Evolutionary conservation across 257 asterid genomes (phyloP).

Genomic region (Solanum habrochaites): DNA sequence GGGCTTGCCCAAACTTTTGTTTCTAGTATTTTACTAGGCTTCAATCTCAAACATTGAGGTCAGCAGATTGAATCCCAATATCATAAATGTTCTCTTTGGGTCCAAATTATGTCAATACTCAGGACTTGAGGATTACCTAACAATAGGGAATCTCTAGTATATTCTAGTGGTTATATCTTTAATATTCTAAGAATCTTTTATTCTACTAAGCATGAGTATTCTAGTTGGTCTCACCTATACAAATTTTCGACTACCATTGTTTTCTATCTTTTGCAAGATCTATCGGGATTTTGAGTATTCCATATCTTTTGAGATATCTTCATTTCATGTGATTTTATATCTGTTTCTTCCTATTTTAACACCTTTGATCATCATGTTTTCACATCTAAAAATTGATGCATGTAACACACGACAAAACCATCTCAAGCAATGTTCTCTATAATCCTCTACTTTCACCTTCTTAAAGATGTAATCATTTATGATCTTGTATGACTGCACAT

Average conservation of each 20-base stretch:
- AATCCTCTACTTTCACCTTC: background rate
- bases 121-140: background rate
- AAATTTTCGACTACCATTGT: background rate
- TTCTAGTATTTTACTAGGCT: too few species aligned
- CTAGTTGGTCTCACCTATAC: background rate
- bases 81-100: background rate
- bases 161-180: background rate
- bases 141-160: background rate
- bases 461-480: background rate
- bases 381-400: background rate
- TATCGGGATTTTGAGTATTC: background rate
- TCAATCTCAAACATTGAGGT: background rate
- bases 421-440: background rate
- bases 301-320: background rate
- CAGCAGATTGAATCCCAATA: background rate
- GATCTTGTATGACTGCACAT: background rate
- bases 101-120: background rate
- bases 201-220: background rate
- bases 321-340: background rate
- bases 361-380: background rate
- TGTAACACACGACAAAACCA: background rate
- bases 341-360: background rate
- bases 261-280: background rate
- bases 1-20: too few species aligned
- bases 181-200: background rate